Conservation (phyloP, 1,284 basidiomycete genomes). For the Nidula niveotomentosa region DNA sequence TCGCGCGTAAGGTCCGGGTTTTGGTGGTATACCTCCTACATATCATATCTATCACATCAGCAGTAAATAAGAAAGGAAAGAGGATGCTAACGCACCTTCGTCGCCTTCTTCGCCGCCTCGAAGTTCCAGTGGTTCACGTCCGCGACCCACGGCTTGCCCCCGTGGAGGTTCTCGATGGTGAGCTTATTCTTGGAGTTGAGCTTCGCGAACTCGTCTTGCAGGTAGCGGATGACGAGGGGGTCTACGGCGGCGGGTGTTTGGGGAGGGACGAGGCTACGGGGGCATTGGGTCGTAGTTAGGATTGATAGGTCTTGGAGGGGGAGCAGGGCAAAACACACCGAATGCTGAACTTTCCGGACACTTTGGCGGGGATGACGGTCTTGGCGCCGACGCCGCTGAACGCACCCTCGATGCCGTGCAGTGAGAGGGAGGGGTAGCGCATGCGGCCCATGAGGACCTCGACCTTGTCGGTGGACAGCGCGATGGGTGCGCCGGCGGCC, state of each 20-base stretch:
- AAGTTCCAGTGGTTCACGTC: conserved; percentile 93
- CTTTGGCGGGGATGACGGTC: conserved; percentile 94
- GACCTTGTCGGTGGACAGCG: conserved; percentile 81
- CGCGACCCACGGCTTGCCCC: conserved; percentile 90
- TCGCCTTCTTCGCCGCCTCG: conserved; percentile 87
- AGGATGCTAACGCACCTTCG: conserved; percentile 45
- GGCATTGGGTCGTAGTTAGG: too few relatives aligned
- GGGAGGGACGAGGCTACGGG: conserved; percentile 77
- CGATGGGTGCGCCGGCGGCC: conserved; percentile 77
- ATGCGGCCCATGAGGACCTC: conserved; percentile 90
- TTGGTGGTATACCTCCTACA: conserved; percentile 79
- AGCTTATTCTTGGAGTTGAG: conserved; percentile 77
- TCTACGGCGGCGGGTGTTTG: conserved; percentile 80
- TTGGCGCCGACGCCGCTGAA: conserved; percentile 89
- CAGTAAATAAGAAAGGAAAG: conserved; percentile 1
- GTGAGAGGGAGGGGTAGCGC: conserved; percentile 85
- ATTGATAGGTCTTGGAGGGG: neutral
- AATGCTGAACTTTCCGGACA: conserved; percentile 93
- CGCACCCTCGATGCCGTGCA: conserved; percentile 98
- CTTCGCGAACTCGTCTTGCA: conserved; percentile 82
- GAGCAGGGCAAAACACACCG: conserved; percentile 48
- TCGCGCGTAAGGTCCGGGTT: conserved; percentile 91
- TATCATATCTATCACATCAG: too few relatives aligned
- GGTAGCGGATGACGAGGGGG: conserved; percentile 71
- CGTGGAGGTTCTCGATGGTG: conserved; percentile 66